phyloP scores from a whole-genome alignment of 306 rosid genomes.

The Cercis canadensis region DNA sequence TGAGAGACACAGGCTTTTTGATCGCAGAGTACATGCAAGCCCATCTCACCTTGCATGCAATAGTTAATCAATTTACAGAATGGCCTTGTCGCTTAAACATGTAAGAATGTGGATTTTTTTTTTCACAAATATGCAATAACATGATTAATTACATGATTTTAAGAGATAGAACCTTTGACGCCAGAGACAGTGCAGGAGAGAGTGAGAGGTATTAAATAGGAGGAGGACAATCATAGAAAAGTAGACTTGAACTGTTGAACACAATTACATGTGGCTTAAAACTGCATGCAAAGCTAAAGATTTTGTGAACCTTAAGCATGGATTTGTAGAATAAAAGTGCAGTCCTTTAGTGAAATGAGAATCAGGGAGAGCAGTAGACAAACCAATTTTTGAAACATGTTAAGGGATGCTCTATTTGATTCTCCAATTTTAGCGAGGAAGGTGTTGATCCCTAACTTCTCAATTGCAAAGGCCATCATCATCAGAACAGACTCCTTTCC shows the following conservation, averaged over 20 bases:
- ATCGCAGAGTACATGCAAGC: slow-evolving; percentile 4
- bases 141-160: slow-evolving; percentile 11
- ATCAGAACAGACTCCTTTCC: slow-evolving; percentile 80
- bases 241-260: background rate
- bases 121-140: background rate
- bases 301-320: slow-evolving; percentile 14
- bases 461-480: slow-evolving; percentile 84
- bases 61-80: slow-evolving; percentile 20
- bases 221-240: slow-evolving; percentile 6
- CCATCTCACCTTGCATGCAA: background rate
- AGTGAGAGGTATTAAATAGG: background rate
- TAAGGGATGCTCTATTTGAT: slow-evolving; percentile 77
- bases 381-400: slow-evolving; percentile 80
- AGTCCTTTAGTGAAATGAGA: slow-evolving; percentile 11
- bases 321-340: background rate
- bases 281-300: background rate
- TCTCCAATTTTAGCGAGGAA: slow-evolving; percentile 87
- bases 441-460: slow-evolving; percentile 62
- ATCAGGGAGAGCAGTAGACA: slow-evolving; percentile 31
- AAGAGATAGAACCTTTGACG: slow-evolving; percentile 22
- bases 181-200: background rate
- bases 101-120: background rate
- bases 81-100: slow-evolving; percentile 12
- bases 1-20: background rate
- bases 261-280: slow-evolving; percentile 2